Evolutionary conservation across 345 rosid genomes (phyloP).

Genomic region (Eucalyptus microcorys): DNA sequence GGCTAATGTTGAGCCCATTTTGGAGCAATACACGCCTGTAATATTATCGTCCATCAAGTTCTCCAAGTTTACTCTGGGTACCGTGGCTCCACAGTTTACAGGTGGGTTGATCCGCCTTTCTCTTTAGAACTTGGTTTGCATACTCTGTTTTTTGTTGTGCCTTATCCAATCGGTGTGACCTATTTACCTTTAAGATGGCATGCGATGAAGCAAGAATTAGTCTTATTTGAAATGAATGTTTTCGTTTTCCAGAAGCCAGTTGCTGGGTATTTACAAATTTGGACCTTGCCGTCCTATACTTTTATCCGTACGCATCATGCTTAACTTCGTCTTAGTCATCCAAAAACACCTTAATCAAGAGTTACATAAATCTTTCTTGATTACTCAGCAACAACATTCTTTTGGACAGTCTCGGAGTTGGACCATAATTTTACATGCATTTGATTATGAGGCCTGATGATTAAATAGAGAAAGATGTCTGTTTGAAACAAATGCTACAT

Average conservation of each 20-base stretch:
- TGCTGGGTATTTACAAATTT: not conserved
- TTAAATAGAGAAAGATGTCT: not conserved
- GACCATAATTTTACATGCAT: not conserved
- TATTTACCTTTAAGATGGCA: not conserved
- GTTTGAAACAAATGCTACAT: not conserved
- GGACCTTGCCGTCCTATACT: not conserved
- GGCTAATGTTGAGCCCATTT: slow-evolving; percentile 81
- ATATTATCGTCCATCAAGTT: slow-evolving; percentile 75
- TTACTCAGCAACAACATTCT: not conserved
- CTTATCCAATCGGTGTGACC: not conserved
- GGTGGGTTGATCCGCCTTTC: slow-evolving; percentile 18
- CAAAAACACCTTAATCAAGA: not conserved
- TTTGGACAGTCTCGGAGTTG: not conserved
- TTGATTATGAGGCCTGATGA: not conserved
- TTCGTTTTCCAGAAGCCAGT: not conserved
- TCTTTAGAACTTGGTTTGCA: not conserved
- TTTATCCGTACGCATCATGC: not conserved
- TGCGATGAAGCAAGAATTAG: not conserved
- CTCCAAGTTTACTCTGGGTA: slow-evolving; percentile 94
- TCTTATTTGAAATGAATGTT: not conserved
- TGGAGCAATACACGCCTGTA: slow-evolving; percentile 94
- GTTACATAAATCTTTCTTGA: not conserved
- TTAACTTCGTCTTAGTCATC: not conserved
- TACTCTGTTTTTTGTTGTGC: not conserved
- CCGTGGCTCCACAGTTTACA: slow-evolving; percentile 99